phyloP scores from a whole-genome alignment of 2,329 filamentous ascomycete genomes.

The Paracorniculantispora psalliotae region DNA sequence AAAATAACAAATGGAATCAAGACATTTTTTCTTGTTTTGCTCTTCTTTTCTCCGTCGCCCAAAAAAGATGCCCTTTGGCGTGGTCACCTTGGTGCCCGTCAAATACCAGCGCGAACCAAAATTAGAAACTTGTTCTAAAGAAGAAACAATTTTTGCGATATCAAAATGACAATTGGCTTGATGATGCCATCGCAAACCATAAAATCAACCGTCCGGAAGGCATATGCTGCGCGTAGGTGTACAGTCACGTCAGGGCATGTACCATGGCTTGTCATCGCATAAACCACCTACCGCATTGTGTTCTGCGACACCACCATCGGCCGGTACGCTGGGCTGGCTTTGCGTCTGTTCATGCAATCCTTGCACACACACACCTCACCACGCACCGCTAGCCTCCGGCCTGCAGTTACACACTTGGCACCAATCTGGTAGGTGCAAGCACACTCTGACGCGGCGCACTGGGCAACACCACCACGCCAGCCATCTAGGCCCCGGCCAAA shows the following conservation, averaged over 20 bases:
- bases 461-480: neutral
- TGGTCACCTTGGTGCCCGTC: neutral
- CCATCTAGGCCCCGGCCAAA: neutral
- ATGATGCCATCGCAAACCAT: neutral
- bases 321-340: neutral
- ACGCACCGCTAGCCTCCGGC: neutral
- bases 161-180: too few relatives aligned
- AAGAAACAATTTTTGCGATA: neutral
- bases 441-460: neutral
- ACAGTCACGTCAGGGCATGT: too few relatives aligned
- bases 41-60: too few relatives aligned
- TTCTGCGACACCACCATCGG: neutral
- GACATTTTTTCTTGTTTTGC: neutral
- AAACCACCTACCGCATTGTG: neutral
- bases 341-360: neutral
- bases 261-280: neutral
- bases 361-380: too few relatives aligned
- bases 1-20: neutral
- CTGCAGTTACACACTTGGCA: neutral
- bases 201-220: too few relatives aligned
- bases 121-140: neutral
- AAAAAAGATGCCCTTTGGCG: too few relatives aligned
- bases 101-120: neutral
- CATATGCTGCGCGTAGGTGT: too few relatives aligned
- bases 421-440: slow-evolving; percentile 2